Base-by-base conservation (phyloP, 1,284 basidiomycete genomes). In the Moesziomyces sp. region DNA sequence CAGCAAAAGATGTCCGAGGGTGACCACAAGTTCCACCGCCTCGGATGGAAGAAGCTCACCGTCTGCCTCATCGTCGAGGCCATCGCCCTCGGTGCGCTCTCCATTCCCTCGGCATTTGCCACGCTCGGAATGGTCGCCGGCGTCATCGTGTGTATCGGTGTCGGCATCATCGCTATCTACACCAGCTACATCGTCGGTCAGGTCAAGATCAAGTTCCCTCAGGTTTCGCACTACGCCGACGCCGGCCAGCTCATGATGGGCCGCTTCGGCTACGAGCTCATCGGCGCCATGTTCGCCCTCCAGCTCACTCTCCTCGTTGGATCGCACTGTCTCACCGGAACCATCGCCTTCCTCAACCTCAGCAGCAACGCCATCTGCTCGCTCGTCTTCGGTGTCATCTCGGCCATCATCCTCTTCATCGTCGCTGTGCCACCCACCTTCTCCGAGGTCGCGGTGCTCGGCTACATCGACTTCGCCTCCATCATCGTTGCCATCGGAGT, bases 271-370 rank as follows among this genome's bases (percentile, higher is more conserved):
- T 71, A 72, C 52, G 72, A 76, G 53, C 30, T 79, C 18, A 47
- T 76, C 35, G 73, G 67, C 16, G 70, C 55, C 60, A 77, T 80
- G 74, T 73, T 81, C 28, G 73, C 69, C 13, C 54, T 79, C 23
- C 67, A 77, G 52, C 50, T 80, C 26, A 75, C 70, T 23, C 46
- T 78, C 16, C 62, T 74, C 1, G 74, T 74, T 23, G 58, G 75
- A 18, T 81, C 79, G 2, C 79, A 83, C 55, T 74, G 74, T 47
- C 69, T 81, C n/a, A 81, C 79, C 10, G 79, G 78, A 23, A 74
- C 73, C 21, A 72, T 78, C 23, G 69, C 74, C 8, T 77, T 80
- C 59, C 55, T 71, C 54, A 77, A 71, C 58, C 48, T 81, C 30
- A 65, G 65, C 56, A 46, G 62, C 55, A 60, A 74, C 26, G 67